Evolutionary conservation across 257 asterid genomes (phyloP).

Genomic region (Plantago ovata): DNA sequence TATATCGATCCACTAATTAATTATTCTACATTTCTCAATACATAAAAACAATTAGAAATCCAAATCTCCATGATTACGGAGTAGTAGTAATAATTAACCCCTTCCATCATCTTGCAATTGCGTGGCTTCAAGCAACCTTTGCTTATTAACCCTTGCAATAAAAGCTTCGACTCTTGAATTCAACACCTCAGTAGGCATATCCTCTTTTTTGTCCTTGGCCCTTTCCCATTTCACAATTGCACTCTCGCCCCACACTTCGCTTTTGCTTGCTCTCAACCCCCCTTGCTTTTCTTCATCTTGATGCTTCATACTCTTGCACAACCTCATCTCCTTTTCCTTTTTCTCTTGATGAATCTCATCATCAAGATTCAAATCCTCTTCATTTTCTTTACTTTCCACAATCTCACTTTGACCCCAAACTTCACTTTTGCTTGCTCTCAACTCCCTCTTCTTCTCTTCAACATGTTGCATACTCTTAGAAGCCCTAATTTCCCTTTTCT

Average conservation of each 20-base stretch:
- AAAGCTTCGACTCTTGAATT: constrained; percentile 50
- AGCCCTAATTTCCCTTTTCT: not conserved
- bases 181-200: constrained; percentile 31
- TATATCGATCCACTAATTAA: not conserved
- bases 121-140: constrained; percentile 43
- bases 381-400: not conserved
- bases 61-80: not conserved
- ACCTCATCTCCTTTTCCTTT: constrained; percentile 14
- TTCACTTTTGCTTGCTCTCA: constrained; percentile 29
- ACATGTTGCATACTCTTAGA: not conserved
- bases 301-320: constrained; percentile 8
- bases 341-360: constrained; percentile 15
- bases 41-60: not conserved
- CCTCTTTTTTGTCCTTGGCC: constrained; percentile 12
- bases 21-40: not conserved
- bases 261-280: not conserved
- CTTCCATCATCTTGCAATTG: not conserved
- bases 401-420: constrained; percentile 14
- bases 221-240: constrained; percentile 3
- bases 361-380: not conserved
- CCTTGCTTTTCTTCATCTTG: not conserved
- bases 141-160: constrained; percentile 47
- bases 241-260: not conserved
- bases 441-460: constrained; percentile 19
- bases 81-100: too few relatives aligned